A percentile compares a stretch with the other conserved stretches of the same genome.
These are phyloP conservation scores for Pezicula carpinea DNA, from an alignment of 2,329 filamentous ascomycete species.

Conservation along the genomic window DNA sequence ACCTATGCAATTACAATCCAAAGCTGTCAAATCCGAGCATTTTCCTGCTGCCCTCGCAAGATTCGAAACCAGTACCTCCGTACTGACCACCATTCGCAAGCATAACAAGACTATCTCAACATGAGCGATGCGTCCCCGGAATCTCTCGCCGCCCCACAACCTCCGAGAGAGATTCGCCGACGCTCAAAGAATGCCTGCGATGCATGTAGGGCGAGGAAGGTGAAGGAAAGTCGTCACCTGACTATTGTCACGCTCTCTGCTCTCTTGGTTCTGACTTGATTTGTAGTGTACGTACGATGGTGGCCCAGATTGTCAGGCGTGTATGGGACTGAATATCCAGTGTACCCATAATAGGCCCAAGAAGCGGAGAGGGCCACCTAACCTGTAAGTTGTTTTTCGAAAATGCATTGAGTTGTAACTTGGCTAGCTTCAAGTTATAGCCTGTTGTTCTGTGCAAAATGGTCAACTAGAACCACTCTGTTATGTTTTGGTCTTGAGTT, in stretches of 20 bases:
- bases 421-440: no score
- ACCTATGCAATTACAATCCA: background rate
- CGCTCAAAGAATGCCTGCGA: constrained; percentile 26
- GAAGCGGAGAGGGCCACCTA: constrained; percentile 24
- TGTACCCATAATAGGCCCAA: constrained; percentile 26
- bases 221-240: constrained; percentile 15
- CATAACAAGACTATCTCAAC: no score
- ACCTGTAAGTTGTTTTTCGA: constrained; percentile 14
- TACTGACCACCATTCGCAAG: background rate
- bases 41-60: background rate
- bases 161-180: background rate
- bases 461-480: no score
- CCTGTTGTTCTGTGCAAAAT: no score
- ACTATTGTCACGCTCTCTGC: background rate
- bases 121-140: background rate
- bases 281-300: constrained; percentile 15
- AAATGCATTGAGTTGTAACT: no score
- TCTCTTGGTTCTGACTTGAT: background rate
- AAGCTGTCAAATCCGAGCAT: background rate
- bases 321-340: constrained; percentile 19
- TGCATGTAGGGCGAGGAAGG: constrained; percentile 25
- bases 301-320: constrained; percentile 17
- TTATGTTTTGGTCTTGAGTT: background rate
- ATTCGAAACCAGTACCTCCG: background rate
- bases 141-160: constrained; percentile 1